Base-by-base conservation (phyloP, 257 asterid genomes). In the Asclepias syriaca region DNA sequence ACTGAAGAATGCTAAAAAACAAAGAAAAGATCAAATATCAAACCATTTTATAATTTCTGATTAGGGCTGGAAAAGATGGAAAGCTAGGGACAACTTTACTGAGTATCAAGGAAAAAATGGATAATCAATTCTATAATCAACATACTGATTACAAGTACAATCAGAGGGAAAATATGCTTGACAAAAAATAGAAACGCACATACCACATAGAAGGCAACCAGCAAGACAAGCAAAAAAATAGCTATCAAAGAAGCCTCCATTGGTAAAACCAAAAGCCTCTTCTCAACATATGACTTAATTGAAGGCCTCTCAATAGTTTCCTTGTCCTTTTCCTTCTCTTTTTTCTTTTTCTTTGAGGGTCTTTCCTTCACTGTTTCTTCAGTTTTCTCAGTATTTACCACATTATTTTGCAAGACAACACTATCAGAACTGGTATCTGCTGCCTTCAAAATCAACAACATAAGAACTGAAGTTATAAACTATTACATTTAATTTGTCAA, bases 161-260 rank as follows among this genome's bases (percentile, higher is more conserved):
- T n/a, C 21, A 60, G 59, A n/a, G 51, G 56, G 56, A 14, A 50
- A 8, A 37, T 24, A 49, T 29, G n/a, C 22, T 1, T 43, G 48
- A 43, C 48, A 43, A 39, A 46, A n/a, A 43, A 69, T 6, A 22
- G 48, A 48, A 51, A 27, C 15, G 43, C 75, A 66, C 94, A 60
- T 92, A 95, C 99, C 99, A 90, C 98, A 74, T 95, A 95, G 73
- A 92, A 95, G 37, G 96, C 91, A 74, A 89, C 98, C 83, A 95
- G 82, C 85, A 95, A 76, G 70, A 92, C 74, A 54, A 95, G 96
- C 54, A 95, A 81, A 83, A 95, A 70, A 73, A 92, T 80, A 68
- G 97, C 91, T 71, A 87, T 50, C 69, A 88, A 60, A 73, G 99
- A 95, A 75, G 93, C 78, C 84, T 90, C 99, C 70, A 87, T 65